Percentiles rank a stretch among this genome's conserved stretches.
phyloP scores from a whole-genome alignment of 495 filamentous ascomycete genomes.

The Xylaria acuta region DNA sequence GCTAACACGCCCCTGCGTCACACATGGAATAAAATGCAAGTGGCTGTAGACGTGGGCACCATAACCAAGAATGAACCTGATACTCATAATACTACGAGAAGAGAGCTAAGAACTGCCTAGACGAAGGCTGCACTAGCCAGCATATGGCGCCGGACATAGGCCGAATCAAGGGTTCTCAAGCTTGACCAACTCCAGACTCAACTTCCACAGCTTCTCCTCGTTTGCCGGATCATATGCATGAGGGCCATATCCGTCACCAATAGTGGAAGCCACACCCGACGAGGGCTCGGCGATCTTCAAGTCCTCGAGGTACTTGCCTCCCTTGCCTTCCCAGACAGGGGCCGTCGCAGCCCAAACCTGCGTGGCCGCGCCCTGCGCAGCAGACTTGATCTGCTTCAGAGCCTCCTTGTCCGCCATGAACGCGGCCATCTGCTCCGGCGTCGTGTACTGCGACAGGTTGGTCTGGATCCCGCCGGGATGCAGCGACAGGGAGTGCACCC shows the following conservation, averaged over 20 bases:
- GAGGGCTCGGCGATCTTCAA: slow-evolving; percentile 31
- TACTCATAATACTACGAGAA: neutral
- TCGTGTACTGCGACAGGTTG: slow-evolving; percentile 29
- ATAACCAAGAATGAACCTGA: neutral
- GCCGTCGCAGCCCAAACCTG: slow-evolving; percentile 51
- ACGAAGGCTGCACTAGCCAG: slow-evolving; percentile 36
- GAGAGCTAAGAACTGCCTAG: slow-evolving; percentile 1
- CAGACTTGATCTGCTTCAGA: slow-evolving; percentile 40
- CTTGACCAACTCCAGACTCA: slow-evolving; percentile 15
- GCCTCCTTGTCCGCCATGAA: slow-evolving; percentile 27
- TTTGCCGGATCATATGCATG: slow-evolving; percentile 46
- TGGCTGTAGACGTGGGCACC: neutral
- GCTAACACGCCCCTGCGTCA: neutral
- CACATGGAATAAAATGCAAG: neutral
- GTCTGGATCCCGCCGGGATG: slow-evolving; percentile 48
- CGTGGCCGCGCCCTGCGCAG: slow-evolving; percentile 55
- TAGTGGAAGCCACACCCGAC: slow-evolving; percentile 18
- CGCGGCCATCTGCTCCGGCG: slow-evolving; percentile 36
- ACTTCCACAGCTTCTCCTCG: slow-evolving; percentile 50
- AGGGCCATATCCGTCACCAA: slow-evolving; percentile 41
- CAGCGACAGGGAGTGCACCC: slow-evolving; percentile 47
- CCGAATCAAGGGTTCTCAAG: slow-evolving; percentile 32
- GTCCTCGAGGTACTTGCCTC: slow-evolving; percentile 51
- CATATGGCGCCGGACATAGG: slow-evolving; percentile 34
- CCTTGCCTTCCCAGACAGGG: slow-evolving; percentile 41